Base-by-base conservation (phyloP, 116 monocot genomes). In the Iris pallida region DNA sequence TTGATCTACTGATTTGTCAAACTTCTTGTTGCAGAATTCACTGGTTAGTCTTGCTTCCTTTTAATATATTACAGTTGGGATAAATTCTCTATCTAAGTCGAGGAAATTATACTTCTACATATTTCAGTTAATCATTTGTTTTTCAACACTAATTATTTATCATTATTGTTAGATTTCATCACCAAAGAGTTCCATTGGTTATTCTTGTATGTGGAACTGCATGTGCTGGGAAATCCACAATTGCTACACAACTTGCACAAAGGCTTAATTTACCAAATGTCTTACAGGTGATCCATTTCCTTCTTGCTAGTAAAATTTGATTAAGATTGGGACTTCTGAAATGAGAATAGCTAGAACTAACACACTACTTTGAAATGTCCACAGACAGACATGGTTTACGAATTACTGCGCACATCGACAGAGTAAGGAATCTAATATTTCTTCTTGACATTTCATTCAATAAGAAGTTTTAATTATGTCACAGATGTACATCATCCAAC, bases 311-410 rank as follows among this genome's bases (percentile, higher is more conserved):
- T 53, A 61, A 9, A 55, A 17, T 62, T 73, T 41, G 44, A 40
- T 52, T 13, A 52, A 42, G 17, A 43, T n/a, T 45, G 62, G 42
- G 66, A 40, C 19, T 71, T 44, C 13, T 65, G 15, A 53, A 66
- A 6, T 17, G 18, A 53, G 1, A 15, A 66, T 7, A 47, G 44
- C 4, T 60, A 20, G 30, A 30, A 30, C 2, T 60, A 18, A 63
- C 15, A 45, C n/a, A 16, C 7, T 51, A 20, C 12, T 40, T 71
- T 40, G 16, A 18, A 20, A 44, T 70, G 30, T 67, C 16, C 64
- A 30, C 87, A 97, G 97, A 97, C 97, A 45, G 97, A 97, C 71
- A 97, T 97, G 97, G 97, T 97, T 47, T 92, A 97, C 68, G 97
- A 97, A 78, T 78, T 97, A 59, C 67, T 97, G 57, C 83, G 97